Evolutionary conservation across 305 asterid genomes (phyloP).

Genomic region (Fraxinus xanthoxyloides): DNA sequence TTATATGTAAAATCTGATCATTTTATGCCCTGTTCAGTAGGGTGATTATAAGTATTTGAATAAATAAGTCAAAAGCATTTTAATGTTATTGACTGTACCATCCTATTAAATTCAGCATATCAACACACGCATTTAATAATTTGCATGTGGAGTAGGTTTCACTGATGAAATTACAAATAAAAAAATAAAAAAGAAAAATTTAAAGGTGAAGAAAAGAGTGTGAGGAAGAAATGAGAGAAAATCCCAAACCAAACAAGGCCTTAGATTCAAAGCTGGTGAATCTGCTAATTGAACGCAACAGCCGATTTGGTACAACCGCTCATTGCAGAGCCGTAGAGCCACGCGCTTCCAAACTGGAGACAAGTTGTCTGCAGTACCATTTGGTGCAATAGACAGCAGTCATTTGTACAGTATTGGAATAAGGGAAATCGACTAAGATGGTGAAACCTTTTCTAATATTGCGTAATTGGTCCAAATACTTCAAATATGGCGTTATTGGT

Average conservation of each 20-base stretch:
- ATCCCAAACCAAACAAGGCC: neutral
- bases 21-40: neutral
- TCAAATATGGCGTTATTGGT: neutral
- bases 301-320: constrained; percentile 7
- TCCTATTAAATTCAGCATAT: neutral
- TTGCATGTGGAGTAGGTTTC: neutral
- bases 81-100: neutral
- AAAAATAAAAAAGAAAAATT: neutral
- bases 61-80: neutral
- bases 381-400: neutral
- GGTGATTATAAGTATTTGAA: neutral
- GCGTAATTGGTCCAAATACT: neutral
- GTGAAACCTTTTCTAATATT: neutral
- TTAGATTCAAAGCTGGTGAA: neutral
- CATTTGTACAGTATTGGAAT: neutral
- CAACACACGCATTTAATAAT: neutral
- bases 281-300: neutral
- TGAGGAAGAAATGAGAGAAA: neutral
- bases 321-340: neutral
- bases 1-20: neutral
- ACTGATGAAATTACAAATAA: neutral
- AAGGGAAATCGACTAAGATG: neutral
- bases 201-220: neutral
- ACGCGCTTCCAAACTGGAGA: neutral
- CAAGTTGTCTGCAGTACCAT: neutral